A percentile compares a stretch with the other conserved stretches of the same genome.
Conservation (phyloP, 768 basidiomycete genomes). For the Mycena galopus region DNA sequence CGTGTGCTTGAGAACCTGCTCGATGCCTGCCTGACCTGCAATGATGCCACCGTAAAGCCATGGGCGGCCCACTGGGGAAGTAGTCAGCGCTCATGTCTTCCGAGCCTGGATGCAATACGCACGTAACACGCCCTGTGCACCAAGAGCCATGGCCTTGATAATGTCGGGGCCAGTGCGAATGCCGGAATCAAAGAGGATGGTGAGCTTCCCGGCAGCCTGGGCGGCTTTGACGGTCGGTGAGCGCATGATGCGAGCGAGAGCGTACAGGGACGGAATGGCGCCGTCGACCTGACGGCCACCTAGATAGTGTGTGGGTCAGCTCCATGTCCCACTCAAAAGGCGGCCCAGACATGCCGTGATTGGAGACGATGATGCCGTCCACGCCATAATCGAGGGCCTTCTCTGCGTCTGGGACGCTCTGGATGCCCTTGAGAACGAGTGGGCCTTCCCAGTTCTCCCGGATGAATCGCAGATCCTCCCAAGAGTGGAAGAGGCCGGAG, state of each 20-base stretch:
- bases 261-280: slow-evolving; percentile 78
- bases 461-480: slow-evolving; percentile 80
- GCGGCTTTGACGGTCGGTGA: slow-evolving; percentile 71
- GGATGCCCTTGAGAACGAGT: slow-evolving; percentile 83
- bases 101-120: slow-evolving; percentile 41
- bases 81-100: not conserved
- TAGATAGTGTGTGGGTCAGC: slow-evolving; percentile 38
- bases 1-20: slow-evolving; percentile 77
- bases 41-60: slow-evolving; percentile 80
- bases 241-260: slow-evolving; percentile 75
- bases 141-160: slow-evolving; percentile 87
- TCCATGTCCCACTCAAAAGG: not conserved
- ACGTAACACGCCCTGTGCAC: slow-evolving; percentile 86
- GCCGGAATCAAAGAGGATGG: slow-evolving; percentile 84
- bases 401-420: slow-evolving; percentile 76
- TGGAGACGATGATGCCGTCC: slow-evolving; percentile 85
- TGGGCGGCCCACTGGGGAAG: slow-evolving; percentile 72
- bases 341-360: slow-evolving; percentile 69
- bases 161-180: slow-evolving; percentile 88
- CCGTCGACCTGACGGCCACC: slow-evolving; percentile 86
- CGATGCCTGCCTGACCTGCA: slow-evolving; percentile 79
- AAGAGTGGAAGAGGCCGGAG: slow-evolving; percentile 72
- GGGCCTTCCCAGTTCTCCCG: slow-evolving; percentile 84
- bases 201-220: slow-evolving; percentile 70
- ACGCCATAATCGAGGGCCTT: slow-evolving; percentile 73